Evolutionary conservation across 345 rosid genomes (phyloP).

Genomic region (Euclidium syriacum): DNA sequence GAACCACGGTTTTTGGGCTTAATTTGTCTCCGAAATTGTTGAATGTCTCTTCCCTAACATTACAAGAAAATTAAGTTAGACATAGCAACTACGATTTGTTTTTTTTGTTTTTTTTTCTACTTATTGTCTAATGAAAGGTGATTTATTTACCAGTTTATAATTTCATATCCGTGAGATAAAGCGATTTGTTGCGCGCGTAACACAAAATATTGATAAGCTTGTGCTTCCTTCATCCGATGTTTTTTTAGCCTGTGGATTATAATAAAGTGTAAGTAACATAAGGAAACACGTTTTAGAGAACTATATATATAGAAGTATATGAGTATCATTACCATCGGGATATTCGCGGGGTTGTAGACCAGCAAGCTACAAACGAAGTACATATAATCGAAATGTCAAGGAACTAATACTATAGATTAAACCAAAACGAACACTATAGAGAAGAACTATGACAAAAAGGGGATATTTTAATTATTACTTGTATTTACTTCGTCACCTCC

Average conservation of each 20-base stretch:
- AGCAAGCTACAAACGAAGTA: slow-evolving; percentile 50
- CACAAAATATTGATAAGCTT: slow-evolving; percentile 70
- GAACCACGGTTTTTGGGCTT: slow-evolving; percentile 58
- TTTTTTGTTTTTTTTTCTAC: no score
- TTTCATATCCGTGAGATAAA: slow-evolving; percentile 55
- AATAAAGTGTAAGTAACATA: not conserved
- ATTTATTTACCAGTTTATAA: slow-evolving; percentile 49
- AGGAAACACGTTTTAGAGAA: not conserved
- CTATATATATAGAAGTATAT: not conserved
- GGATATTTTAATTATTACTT: slow-evolving; percentile 39
- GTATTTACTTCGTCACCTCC: slow-evolving; percentile 86
- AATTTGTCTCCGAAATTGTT: slow-evolving; percentile 55
- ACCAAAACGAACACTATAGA: no score
- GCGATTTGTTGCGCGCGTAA: slow-evolving; percentile 56
- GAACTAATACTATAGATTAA: slow-evolving; percentile 7
- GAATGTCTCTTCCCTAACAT: slow-evolving; percentile 79
- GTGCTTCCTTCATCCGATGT: slow-evolving; percentile 39
- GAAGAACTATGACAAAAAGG: not conserved
- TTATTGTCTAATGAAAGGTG: not conserved
- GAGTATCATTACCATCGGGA: slow-evolving; percentile 44
- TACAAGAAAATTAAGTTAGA: not conserved
- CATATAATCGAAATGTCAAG: not conserved
- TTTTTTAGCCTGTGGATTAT: slow-evolving; percentile 41
- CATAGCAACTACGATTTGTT: not conserved
- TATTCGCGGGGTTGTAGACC: slow-evolving; percentile 50